A percentile compares a stretch with the other conserved stretches of the same genome.
These are phyloP conservation scores for Suhomyces sp. DNA, from an alignment of 805 yeast species.

Conservation along the genomic window DNA sequence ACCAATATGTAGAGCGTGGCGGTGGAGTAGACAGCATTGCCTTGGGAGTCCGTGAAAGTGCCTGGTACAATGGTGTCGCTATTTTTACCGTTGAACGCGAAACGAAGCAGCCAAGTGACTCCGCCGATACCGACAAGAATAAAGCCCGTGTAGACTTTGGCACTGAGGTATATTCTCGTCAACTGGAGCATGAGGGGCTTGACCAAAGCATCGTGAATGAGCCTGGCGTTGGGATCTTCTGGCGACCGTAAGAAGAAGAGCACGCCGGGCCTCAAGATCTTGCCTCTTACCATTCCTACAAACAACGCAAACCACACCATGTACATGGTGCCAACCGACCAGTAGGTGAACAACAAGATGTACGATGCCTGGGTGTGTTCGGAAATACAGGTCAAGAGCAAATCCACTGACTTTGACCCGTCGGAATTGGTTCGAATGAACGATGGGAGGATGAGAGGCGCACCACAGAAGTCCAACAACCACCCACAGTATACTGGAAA, in stretches of 20 bases:
- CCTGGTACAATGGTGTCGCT: neutral
- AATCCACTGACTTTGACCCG: constrained; percentile 10
- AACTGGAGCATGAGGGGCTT: constrained; percentile 72
- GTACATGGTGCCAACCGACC: constrained; percentile 78
- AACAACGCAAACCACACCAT: constrained; percentile 86
- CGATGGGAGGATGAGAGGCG: constrained; percentile 47
- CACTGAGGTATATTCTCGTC: constrained; percentile 69
- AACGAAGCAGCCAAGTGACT: constrained; percentile 48
- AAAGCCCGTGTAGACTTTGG: constrained; percentile 67
- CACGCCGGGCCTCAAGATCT: constrained; percentile 81
- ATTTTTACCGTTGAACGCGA: constrained; percentile 3
- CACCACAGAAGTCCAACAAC: constrained; percentile 63
- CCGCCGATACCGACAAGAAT: constrained; percentile 74
- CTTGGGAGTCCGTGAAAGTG: neutral
- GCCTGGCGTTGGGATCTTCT: constrained; percentile 85
- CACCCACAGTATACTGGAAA: constrained; percentile 88
- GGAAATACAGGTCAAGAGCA: constrained; percentile 22
- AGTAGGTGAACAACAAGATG: constrained; percentile 31
- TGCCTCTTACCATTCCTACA: constrained; percentile 75
- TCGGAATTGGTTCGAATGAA: constrained; percentile 2
- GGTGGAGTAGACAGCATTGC: neutral
- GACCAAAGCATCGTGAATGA: constrained; percentile 82
- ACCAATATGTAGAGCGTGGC: neutral
- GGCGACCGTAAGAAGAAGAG: constrained; percentile 90
- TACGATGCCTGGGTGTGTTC: constrained; percentile 18